These are phyloP conservation scores for Pueraria montana DNA, from an alignment of 306 rosid species.

Conservation along the genomic window DNA sequence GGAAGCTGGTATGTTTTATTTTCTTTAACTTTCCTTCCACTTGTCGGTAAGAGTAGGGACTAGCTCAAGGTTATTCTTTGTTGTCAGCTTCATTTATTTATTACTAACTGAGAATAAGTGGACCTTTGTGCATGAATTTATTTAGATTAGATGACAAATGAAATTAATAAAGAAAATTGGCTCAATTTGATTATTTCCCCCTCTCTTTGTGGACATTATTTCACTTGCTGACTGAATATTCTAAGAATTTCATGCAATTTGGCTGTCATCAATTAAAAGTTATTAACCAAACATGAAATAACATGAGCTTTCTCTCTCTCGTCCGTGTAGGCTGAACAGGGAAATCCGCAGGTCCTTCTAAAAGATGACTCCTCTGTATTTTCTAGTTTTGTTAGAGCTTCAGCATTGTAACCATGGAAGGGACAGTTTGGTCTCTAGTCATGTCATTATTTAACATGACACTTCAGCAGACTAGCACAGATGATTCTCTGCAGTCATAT, in stretches of 20 bases:
- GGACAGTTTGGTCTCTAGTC: background rate
- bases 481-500: slow-evolving; percentile 9
- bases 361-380: slow-evolving; percentile 67
- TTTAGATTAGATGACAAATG: slow-evolving; percentile 11
- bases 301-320: slow-evolving; percentile 19
- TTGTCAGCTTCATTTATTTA: slow-evolving; percentile 3
- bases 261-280: slow-evolving; percentile 18
- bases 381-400: slow-evolving; percentile 80
- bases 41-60: background rate
- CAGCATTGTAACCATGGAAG: slow-evolving; percentile 62
- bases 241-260: slow-evolving; percentile 16
- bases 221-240: slow-evolving; percentile 7
- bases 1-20: slow-evolving; percentile 73
- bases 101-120: background rate
- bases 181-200: background rate
- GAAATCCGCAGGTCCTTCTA: slow-evolving; percentile 79
- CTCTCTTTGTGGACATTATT: background rate
- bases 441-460: background rate
- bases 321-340: slow-evolving; percentile 73
- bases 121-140: background rate
- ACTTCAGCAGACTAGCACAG: background rate
- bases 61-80: slow-evolving; percentile 15
- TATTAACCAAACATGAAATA: slow-evolving; percentile 34
- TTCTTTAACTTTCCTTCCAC: slow-evolving; percentile 28
- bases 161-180: background rate